Evolutionary conservation across 2,329 filamentous ascomycete species (phyloP).

Genomic region (Fusarium dlaminii): DNA sequence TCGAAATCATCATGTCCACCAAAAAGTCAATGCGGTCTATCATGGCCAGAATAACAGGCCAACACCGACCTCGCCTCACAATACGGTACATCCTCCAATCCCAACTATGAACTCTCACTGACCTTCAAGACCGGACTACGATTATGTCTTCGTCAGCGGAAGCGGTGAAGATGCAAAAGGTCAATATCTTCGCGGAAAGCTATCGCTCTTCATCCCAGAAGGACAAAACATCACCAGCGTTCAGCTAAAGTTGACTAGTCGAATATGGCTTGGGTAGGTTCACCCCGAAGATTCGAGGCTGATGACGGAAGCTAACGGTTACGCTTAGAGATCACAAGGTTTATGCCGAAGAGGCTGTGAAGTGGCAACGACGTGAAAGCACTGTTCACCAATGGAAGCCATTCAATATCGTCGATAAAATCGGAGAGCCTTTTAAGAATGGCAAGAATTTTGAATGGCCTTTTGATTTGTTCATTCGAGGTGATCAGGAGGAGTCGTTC

Average conservation of each 20-base stretch:
- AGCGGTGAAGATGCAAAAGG: not conserved
- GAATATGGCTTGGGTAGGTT: slow-evolving; percentile 17
- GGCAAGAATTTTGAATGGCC: not conserved
- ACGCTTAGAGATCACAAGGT: not conserved
- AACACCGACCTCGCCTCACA: not conserved
- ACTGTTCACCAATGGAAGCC: not conserved
- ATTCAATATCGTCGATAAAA: not conserved
- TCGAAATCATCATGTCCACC: not conserved
- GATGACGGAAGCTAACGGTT: not conserved
- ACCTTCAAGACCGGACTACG: not conserved
- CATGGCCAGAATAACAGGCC: not conserved
- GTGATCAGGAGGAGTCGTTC: not conserved
- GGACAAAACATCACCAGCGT: not conserved
- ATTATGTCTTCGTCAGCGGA: not conserved
- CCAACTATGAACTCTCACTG: fast-evolving
- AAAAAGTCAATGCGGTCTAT: not conserved
- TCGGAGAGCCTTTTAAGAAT: fast-evolving
- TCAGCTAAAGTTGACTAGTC: not conserved
- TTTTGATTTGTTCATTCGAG: not conserved
- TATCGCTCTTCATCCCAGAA: not conserved
- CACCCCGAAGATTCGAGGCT: fast-evolving
- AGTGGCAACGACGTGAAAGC: not conserved
- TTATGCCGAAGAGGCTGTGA: not conserved
- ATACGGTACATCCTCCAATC: not conserved
- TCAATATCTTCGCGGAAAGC: not conserved